Conservation (phyloP, 2,329 filamentous ascomycete genomes). For the Diaporthe sp. region DNA sequence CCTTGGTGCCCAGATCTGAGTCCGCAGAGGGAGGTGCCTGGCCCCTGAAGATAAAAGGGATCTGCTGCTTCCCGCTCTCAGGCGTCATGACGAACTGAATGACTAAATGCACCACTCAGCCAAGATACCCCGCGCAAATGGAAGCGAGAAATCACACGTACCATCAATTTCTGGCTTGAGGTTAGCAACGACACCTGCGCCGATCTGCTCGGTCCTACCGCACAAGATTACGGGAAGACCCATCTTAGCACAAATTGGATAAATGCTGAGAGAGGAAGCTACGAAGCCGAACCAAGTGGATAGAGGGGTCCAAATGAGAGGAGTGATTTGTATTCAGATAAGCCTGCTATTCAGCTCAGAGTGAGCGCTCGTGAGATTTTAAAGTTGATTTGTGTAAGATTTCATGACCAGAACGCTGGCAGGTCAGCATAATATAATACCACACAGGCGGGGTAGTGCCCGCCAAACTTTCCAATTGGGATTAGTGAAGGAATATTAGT, state of each 20-base stretch:
- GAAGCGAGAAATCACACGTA: slow-evolving; percentile 17
- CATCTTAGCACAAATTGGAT: slow-evolving; percentile 19
- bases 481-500: too few species aligned
- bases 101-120: slow-evolving; percentile 30
- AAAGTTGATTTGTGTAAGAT: too few species aligned
- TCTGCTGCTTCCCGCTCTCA: slow-evolving; percentile 39
- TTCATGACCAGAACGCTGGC: too few species aligned
- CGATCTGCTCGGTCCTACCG: slow-evolving; percentile 42
- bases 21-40: slow-evolving; percentile 37
- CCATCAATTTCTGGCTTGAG: slow-evolving; percentile 45
- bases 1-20: slow-evolving; percentile 41
- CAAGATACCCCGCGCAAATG: too few species aligned
- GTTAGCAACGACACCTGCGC: slow-evolving; percentile 39
- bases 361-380: too few species aligned
- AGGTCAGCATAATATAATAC: too few species aligned
- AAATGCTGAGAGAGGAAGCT: too few species aligned
- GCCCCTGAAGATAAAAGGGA: slow-evolving; percentile 42
- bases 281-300: fast-evolving
- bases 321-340: too few species aligned
- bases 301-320: too few species aligned
- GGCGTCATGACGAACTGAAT: slow-evolving; percentile 44
- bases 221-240: slow-evolving; percentile 43
- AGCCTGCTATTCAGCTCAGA: too few species aligned
- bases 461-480: too few species aligned
- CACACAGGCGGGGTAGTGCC: too few species aligned